phyloP scores from a whole-genome alignment of 1,139 yeast species.

The Geotrichum siamense region DNA sequence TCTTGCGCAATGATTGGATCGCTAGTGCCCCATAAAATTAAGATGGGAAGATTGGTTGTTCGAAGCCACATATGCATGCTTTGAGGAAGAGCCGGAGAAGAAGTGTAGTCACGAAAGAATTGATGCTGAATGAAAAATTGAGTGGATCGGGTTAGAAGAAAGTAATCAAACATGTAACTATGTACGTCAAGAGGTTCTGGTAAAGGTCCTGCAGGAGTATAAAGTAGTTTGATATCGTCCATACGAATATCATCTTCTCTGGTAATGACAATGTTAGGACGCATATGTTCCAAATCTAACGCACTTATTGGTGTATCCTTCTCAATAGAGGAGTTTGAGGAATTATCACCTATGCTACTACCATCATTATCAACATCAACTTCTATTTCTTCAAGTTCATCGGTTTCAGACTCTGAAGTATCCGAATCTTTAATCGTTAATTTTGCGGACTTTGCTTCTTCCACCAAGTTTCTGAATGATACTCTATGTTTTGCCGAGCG shows the following conservation, averaged over 20 bases:
- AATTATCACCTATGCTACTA: neutral
- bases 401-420: neutral
- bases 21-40: conserved; percentile 42
- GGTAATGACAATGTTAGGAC: neutral
- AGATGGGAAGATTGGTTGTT: conserved; percentile 35
- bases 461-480: neutral
- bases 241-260: conserved; percentile 1
- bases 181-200: conserved; percentile 33
- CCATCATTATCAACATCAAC: neutral
- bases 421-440: neutral
- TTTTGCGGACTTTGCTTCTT: neutral
- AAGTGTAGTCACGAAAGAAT: conserved; percentile 36
- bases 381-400: neutral
- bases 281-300: neutral
- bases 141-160: conserved; percentile 30
- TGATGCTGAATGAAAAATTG: conserved; percentile 33
- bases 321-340: neutral
- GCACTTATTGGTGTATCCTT: neutral
- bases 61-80: conserved; percentile 29
- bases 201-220: conserved; percentile 1
- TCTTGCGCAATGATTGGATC: conserved; percentile 38
- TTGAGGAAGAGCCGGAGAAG: conserved; percentile 37
- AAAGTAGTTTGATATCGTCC: conserved; percentile 5
- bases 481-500: neutral
- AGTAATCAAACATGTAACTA: conserved; percentile 33